Base-by-base conservation (phyloP, 2,329 filamentous ascomycete species). In the Camptophora hylomeconis region DNA sequence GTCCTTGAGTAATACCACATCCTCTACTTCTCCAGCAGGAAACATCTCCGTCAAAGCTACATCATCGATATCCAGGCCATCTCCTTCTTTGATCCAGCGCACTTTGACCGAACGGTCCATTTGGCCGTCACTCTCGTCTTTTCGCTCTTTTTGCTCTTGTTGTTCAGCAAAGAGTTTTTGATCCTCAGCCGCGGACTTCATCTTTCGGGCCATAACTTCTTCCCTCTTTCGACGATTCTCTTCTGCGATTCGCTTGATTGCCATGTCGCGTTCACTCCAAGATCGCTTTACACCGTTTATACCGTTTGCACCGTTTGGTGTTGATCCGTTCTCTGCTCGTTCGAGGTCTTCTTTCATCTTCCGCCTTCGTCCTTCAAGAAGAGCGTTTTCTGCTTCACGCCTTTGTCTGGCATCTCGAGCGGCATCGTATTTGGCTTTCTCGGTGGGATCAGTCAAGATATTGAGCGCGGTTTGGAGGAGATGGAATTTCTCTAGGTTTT, bases 281-380 rank as follows among this genome's bases (percentile, higher is more conserved):
- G 71, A 59, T 23, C 70, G 58, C 48, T 72, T 75, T 28, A 73
- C 61, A 3, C 75, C 74, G 17, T 61, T 60, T 18, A 49, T 54
- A 7, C 13, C 17, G 28, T 47, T 45, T 20, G 58, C 59, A 18
- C 56, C 57, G 12, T 8, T 7, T 2, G 21, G 19, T 10, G 20
- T 7, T 2, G 53, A 51, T n/a, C 58, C 44, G 12, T 69, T 61
- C 53, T 93, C 87, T 12, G 80, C 63, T 15, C 72, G 68, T 56
- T 93, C 84, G 28, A 95, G 59, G 48, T 94, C 84, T 47, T 92
- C 83, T 40, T 81, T 80, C 69, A 92, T 80, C 42, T 72, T 68
- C 48, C 80, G 64, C 43, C 79, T 65, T 53, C 75, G 69, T 26
- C 73, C 72, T 44, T 81, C 75, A 56, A 92, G 78, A 37, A 76